Conservation (phyloP, 441 rosid species). For the Eutrema salsugineum region DNA sequence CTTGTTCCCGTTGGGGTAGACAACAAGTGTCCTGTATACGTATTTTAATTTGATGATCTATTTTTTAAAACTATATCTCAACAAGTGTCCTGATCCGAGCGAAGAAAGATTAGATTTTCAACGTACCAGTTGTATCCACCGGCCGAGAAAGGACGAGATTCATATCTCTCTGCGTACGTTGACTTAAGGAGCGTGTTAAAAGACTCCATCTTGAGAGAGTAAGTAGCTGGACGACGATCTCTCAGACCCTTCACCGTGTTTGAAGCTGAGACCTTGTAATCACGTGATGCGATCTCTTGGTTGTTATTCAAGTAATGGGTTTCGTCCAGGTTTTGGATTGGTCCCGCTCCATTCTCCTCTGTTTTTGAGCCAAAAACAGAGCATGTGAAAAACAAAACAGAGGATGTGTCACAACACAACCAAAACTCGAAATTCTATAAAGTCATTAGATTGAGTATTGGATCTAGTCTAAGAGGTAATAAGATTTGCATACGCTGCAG, state of each 20-base stretch:
- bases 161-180: not conserved
- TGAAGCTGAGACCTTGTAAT: not conserved
- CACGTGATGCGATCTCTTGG: not conserved
- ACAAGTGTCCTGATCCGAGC: not conserved
- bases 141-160: conserved; percentile 9
- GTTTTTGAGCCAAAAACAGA: not conserved
- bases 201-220: conserved; percentile 22
- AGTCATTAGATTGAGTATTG: not conserved
- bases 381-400: not conserved
- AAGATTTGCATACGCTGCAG: not conserved
- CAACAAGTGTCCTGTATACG: conserved; percentile 13
- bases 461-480: not conserved
- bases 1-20: conserved; percentile 14
- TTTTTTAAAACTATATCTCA: too few species aligned
- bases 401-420: not conserved
- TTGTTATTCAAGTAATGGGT: not conserved
- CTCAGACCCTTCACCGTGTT: not conserved
- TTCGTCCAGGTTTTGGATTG: not conserved
- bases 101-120: not conserved
- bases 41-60: too few species aligned
- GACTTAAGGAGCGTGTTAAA: conserved; percentile 3
- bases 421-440: not conserved
- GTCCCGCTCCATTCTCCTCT: not conserved
- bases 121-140: conserved; percentile 21
- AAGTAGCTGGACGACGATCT: conserved; percentile 4